Conservation (phyloP, 177 flowering plant species). For the Vitis hybrid region DNA sequence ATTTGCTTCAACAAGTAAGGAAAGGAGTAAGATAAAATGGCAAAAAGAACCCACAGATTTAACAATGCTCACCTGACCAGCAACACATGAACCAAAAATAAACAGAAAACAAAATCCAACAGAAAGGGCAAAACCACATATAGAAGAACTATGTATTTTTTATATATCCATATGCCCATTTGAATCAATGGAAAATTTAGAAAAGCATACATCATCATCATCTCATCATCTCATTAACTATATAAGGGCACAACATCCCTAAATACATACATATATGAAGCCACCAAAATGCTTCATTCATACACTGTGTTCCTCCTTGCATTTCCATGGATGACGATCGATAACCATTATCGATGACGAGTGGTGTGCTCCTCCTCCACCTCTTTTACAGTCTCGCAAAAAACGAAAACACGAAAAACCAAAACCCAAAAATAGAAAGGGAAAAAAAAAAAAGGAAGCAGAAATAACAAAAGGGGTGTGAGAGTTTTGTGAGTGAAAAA, state of each 20-base stretch:
- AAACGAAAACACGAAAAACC: not conserved
- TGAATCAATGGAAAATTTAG: conserved; percentile 18
- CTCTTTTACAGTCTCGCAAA: conserved; percentile 7
- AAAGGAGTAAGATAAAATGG: not conserved
- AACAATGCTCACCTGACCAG: not conserved
- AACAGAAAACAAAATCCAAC: not conserved
- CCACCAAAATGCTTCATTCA: conserved; percentile 15
- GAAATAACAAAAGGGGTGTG: conserved; percentile 2
- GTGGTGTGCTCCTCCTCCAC: conserved; percentile 11
- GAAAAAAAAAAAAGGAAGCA: not conserved
- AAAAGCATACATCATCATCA: conserved; percentile 17
- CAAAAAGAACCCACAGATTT: not conserved
- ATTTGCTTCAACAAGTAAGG: not conserved
- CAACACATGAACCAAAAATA: not conserved
- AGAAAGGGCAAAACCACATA: not conserved
- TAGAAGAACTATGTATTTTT: conserved; percentile 12
- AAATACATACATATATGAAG: conserved; percentile 10
- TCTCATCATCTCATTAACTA: conserved; percentile 19
- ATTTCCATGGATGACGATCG: not conserved
- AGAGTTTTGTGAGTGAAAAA: conserved; percentile 6
- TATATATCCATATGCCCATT: not conserved
- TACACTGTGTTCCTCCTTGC: conserved; percentile 9
- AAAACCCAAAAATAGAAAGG: not conserved
- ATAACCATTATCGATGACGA: conserved; percentile 20
- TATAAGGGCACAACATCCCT: not conserved